These are phyloP conservation scores for Clavaria fumosa DNA, from an alignment of 768 basidiomycete genomes.

Conservation along the genomic window DNA sequence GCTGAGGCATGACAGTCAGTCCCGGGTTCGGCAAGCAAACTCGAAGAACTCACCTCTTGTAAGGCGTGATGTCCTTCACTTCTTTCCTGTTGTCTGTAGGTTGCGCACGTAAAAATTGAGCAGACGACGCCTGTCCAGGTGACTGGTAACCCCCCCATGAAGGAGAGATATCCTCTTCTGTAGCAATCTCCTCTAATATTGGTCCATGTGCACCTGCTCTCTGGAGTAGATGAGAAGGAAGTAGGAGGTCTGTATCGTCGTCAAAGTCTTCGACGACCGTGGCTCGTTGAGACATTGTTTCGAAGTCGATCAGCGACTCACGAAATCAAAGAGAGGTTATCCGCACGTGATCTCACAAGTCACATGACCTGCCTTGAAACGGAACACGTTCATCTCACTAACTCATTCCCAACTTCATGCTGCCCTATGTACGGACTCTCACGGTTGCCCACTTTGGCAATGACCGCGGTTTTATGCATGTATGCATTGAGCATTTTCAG, in stretches of 20 bases:
- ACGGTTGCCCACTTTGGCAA: slow-evolving; percentile 19
- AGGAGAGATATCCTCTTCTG: slow-evolving; percentile 45
- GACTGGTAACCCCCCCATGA: slow-evolving; percentile 24
- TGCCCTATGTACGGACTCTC: slow-evolving; percentile 7
- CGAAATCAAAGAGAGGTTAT: slow-evolving; percentile 3
- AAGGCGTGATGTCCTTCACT: slow-evolving; percentile 65
- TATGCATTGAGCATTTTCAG: no score
- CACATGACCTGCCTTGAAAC: no score
- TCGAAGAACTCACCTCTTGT: slow-evolving; percentile 49
- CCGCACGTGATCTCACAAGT: slow-evolving; percentile 10
- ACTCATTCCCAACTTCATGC: slow-evolving; percentile 24
- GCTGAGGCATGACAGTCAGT: slow-evolving; percentile 24
- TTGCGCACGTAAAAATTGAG: slow-evolving; percentile 17
- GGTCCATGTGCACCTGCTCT: slow-evolving; percentile 58
- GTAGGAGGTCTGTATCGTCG: slow-evolving; percentile 85
- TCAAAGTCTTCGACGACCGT: slow-evolving; percentile 73
- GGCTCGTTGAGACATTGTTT: slow-evolving; percentile 50
- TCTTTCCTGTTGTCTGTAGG: slow-evolving; percentile 20
- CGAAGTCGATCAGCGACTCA: slow-evolving; percentile 2
- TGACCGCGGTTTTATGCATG: no score
- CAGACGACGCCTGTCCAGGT: slow-evolving; percentile 44
- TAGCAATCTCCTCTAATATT: slow-evolving; percentile 58
- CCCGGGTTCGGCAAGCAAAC: slow-evolving; percentile 4
- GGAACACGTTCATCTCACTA: no score
- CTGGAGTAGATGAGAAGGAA: slow-evolving; percentile 52